Conservation (phyloP, 495 filamentous ascomycete species). For the Lasiosphaeriaceae sp. region DNA sequence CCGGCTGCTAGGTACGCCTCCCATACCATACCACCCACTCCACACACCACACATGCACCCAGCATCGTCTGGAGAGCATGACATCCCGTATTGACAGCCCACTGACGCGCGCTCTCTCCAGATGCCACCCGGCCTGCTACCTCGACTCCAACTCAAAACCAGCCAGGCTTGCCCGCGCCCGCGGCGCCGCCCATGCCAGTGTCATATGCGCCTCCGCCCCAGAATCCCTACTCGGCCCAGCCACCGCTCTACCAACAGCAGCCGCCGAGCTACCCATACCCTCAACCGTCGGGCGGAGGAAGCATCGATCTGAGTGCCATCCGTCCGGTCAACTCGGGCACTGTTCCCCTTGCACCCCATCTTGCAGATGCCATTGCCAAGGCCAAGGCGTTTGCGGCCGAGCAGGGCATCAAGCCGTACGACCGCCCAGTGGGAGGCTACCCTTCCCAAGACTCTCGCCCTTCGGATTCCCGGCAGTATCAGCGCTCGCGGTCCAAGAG, state of each 20-base stretch:
- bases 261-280: slow-evolving; percentile 49
- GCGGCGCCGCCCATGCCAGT: slow-evolving; percentile 9
- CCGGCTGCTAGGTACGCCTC: slow-evolving; percentile 16
- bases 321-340: slow-evolving; percentile 68
- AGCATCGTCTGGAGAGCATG: too few species aligned
- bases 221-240: slow-evolving; percentile 35
- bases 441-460: slow-evolving; percentile 33
- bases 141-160: slow-evolving; percentile 41
- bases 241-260: slow-evolving; percentile 41
- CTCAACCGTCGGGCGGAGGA: slow-evolving; percentile 64
- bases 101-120: slow-evolving; percentile 2
- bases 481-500: slow-evolving; percentile 66
- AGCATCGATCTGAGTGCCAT: slow-evolving; percentile 71
- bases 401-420: slow-evolving; percentile 59
- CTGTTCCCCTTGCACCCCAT: slow-evolving; percentile 53
- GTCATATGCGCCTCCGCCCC: slow-evolving; percentile 23
- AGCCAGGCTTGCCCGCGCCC: slow-evolving; percentile 35
- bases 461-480: slow-evolving; percentile 46
- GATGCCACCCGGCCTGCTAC: slow-evolving; percentile 28
- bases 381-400: slow-evolving; percentile 65
- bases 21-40: not conserved
- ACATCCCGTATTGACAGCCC: not conserved
- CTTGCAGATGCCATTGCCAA: slow-evolving; percentile 64
- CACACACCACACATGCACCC: too few species aligned
- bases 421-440: slow-evolving; percentile 41